phyloP scores from a whole-genome alignment of 345 rosid genomes.

The Corchorus capsularis region DNA sequence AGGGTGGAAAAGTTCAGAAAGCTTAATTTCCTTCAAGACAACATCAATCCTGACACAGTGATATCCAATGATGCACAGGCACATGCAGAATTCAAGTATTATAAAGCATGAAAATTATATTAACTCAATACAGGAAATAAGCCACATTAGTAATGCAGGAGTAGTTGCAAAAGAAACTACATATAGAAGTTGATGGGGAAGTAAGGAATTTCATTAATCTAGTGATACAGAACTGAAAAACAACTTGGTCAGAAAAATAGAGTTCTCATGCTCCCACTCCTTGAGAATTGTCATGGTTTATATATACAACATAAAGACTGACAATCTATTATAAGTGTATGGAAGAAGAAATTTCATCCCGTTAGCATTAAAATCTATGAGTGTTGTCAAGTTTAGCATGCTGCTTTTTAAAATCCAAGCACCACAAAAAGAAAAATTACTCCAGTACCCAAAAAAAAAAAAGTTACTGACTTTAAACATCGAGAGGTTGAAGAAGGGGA shows the following conservation, averaged over 20 bases:
- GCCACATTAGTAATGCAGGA: neutral
- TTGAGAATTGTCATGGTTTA: neutral
- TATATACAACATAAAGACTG: neutral
- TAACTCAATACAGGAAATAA: neutral
- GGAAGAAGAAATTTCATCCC: neutral
- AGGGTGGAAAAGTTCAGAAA: neutral
- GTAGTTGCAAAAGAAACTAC: neutral
- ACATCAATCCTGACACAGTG: neutral
- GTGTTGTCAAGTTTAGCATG: neutral
- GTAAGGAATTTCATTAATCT: neutral
- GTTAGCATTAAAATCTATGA: neutral
- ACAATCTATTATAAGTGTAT: neutral
- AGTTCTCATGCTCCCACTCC: neutral
- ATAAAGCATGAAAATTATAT: neutral
- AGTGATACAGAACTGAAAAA: neutral
- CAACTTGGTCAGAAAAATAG: neutral
- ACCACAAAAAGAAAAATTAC: neutral
- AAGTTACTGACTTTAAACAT: slow-evolving; percentile 21
- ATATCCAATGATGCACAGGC: neutral
- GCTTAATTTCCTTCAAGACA: neutral
- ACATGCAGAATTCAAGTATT: neutral
- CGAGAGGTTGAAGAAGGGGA: slow-evolving; percentile 51
- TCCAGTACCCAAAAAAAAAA: neutral
- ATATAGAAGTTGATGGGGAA: neutral
- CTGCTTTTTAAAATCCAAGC: neutral